These are phyloP conservation scores for Leucogyrophana mollusca DNA, from an alignment of 768 basidiomycete species.

Conservation along the genomic window DNA sequence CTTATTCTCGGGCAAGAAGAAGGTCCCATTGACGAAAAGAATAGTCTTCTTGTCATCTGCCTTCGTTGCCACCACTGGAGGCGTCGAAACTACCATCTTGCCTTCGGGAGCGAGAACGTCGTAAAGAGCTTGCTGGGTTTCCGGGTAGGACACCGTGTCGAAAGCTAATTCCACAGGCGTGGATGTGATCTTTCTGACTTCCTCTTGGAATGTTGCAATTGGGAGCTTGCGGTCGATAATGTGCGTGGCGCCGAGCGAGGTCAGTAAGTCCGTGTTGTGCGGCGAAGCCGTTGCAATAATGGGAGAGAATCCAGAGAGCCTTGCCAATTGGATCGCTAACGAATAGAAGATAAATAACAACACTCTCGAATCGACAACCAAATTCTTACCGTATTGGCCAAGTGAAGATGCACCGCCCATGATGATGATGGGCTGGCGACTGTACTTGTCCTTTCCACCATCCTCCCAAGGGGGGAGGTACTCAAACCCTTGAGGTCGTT, in stretches of 20 bases:
- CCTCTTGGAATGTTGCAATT: neutral
- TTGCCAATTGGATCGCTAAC: slow-evolving; percentile 34
- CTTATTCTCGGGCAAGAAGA: slow-evolving; percentile 1
- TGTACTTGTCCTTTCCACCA: slow-evolving; percentile 27
- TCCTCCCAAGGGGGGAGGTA: slow-evolving; percentile 32
- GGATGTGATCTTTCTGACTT: neutral
- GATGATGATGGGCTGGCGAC: slow-evolving; percentile 32
- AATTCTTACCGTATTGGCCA: slow-evolving; percentile 35
- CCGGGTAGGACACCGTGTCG: slow-evolving; percentile 27
- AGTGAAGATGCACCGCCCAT: slow-evolving; percentile 37
- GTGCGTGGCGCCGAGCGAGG: slow-evolving; percentile 36
- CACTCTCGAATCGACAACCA: too few relatives aligned
- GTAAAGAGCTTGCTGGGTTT: slow-evolving; percentile 33
- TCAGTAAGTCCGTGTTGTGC: slow-evolving; percentile 30
- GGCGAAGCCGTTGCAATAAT: slow-evolving; percentile 41
- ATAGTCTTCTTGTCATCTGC: neutral
- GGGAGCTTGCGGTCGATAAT: slow-evolving; percentile 31
- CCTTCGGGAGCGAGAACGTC: slow-evolving; percentile 32
- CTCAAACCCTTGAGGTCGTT: slow-evolving; percentile 23
- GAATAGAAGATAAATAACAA: neutral
- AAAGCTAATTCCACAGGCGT: slow-evolving; percentile 12
- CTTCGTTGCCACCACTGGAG: slow-evolving; percentile 1
- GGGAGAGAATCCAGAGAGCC: slow-evolving; percentile 32
- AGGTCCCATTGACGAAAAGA: neutral
- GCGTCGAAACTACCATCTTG: slow-evolving; percentile 12